Base-by-base conservation (phyloP, 768 basidiomycete genomes). In the Punctularia strigosozonata region DNA sequence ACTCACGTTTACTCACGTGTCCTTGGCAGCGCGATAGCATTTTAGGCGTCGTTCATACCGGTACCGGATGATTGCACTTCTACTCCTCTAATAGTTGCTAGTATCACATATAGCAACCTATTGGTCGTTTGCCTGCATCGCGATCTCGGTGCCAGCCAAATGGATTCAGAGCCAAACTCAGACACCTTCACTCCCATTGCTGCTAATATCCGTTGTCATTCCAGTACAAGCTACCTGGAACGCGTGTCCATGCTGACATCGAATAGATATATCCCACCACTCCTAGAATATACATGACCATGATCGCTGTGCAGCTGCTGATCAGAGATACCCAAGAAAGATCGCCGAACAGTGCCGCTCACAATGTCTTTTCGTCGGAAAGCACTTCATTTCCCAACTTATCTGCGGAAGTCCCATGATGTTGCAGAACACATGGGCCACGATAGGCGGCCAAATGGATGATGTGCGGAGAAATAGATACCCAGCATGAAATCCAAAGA, bases 391-490 rank as follows among this genome's bases (percentile, higher is more conserved):
- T 42, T 90, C 87, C 22, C 62, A 57, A 0, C 46, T 51, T 19
- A 81, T 68, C 38, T 77, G 68, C 2, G 94, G 95, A 21, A 97
- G 50, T 1, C 92, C 92, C 87, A 97, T 92, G 36, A 84, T 56
- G 53, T 99, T 99, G 66, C 95, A 98, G 53, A 90, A 94, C 1
- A 83, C 61, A 53, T 99, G 95, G 0, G 89, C 77, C 6, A 71
- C 58, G 39, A 91, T 68, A 2, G 91, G 66, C 1, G 90, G 81
- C 22, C 81, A 57, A 42, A 97, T 60, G 4, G 89, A 91, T 13
- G 81, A 77, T 4, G 91, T 90, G 36, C 84, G 76, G 6, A 94
- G 66, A 60, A 91, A 89, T 31, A 95, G 69, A 58, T 76, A 95
- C 4, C 87, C 72, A 18, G 77, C 80, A 58, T 83, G 84, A 57